Evolutionary conservation across 176 grass and related monocot genomes (phyloP), one percentile per base, ranked within the genome.

Genomic region (Oryza glumipatula): DNA sequence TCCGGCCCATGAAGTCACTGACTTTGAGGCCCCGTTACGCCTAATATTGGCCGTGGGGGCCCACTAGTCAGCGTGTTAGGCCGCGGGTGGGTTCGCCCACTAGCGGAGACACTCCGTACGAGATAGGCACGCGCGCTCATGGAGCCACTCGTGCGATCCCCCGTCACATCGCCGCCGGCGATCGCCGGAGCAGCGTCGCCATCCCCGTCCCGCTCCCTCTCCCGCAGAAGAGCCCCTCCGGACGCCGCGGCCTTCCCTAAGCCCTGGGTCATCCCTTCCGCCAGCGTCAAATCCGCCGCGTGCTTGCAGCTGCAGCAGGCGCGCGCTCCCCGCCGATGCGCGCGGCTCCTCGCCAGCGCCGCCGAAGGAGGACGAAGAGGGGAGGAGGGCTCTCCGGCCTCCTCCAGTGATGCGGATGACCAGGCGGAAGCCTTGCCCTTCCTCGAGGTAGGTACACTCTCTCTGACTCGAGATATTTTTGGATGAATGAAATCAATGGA

Each of bases 111-210:
- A 10, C 43, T 11, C 43, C 43, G 5, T 17, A 58, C 52, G 17
- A 58, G 52, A 58, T 58, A 58, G 52, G 52, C 46, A 15, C 44
- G 46, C 47, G 2, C 24, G 13, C 49, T 52, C 45, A 86, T 86
- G 85, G 70, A 80, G 41, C 58, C 77, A 24, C 61, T 58, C 61
- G 22, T 6, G 70, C 60, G 70, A 58, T 54, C 84, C 41, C 24
- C 76, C 43, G 30, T 80, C 32, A n/a, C 73, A 16, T 67, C 77
- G 70, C 11, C 70, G 85, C 68, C 76, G 77, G 70, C 70, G 45
- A 67, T 33, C 61, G 70, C 85, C 60, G 60, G 77, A 13, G 85
- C 73, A 7, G 70, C 60, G 61, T 80, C 22, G 19, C 70, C 77
- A 0, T 68, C 44, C 14, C 22, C 33, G 0, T 10, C 69, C 3